Evolutionary conservation across 768 basidiomycete genomes (phyloP).

Genomic region (Mycena venus): DNA sequence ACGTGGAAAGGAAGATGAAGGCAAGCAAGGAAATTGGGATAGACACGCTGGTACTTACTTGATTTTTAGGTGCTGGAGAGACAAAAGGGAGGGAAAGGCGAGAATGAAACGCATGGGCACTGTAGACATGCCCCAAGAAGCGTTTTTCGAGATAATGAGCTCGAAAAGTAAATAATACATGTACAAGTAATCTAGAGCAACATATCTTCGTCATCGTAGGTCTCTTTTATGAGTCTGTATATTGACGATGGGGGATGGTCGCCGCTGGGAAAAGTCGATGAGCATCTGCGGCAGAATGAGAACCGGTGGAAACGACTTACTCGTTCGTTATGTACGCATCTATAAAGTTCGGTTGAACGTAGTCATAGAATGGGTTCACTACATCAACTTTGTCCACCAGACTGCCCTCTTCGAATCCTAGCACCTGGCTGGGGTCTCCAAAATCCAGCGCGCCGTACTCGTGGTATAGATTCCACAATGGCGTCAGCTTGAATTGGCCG

Average conservation of each 20-base stretch:
- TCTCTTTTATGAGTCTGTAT: conserved; percentile 91
- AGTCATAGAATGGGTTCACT: conserved; percentile 96
- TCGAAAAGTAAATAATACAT: conserved; percentile 54
- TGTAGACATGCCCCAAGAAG: conserved; percentile 94
- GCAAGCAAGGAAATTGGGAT: no score
- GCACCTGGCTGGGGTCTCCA: conserved; percentile 71
- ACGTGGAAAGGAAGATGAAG: conserved; percentile 30
- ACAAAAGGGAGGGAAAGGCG: conserved; percentile 94
- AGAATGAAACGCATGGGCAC: conserved; percentile 90
- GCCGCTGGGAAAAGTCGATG: conserved; percentile 67
- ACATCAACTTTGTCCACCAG: conserved; percentile 92
- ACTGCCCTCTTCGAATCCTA: conserved; percentile 83
- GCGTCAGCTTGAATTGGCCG: conserved; percentile 97
- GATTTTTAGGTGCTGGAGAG: conserved; percentile 77
- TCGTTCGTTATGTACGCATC: conserved; percentile 97
- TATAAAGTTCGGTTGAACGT: conserved; percentile 92
- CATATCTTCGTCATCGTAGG: conserved; percentile 95
- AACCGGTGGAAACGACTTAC: conserved; percentile 64
- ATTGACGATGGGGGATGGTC: conserved; percentile 97
- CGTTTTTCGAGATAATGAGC: conserved; percentile 92
- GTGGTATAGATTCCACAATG: conserved; percentile 89
- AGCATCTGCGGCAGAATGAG: not conserved
- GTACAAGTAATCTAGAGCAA: conserved; percentile 65
- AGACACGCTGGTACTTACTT: not conserved
- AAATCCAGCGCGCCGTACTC: conserved; percentile 89